A percentile compares a stretch with the other conserved stretches of the same genome.
These are phyloP conservation scores for Aspergillus kassunensis DNA, from an alignment of 495 filamentous ascomycete genomes.

Conservation along the genomic window DNA sequence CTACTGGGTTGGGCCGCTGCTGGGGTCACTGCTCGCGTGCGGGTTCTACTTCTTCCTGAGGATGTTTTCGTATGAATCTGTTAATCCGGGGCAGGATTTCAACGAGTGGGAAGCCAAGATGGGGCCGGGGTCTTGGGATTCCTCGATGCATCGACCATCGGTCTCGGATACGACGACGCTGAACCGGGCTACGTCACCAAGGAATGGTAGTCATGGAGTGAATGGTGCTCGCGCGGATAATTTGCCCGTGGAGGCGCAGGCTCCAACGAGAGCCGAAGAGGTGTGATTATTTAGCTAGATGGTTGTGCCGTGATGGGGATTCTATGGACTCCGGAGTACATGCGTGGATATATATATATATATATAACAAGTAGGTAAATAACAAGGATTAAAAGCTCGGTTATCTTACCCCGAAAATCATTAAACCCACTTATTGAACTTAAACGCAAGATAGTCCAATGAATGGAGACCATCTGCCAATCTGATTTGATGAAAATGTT, in stretches of 20 bases:
- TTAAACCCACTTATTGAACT: too few relatives aligned
- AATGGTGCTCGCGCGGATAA: neutral
- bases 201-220: neutral
- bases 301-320: too few relatives aligned
- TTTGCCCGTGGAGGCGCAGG: neutral
- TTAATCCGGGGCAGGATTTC: conserved; percentile 71
- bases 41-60: conserved; percentile 67
- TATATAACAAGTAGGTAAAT: neutral
- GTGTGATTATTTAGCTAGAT: too few relatives aligned
- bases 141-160: conserved; percentile 10
- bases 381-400: too few relatives aligned
- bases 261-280: neutral
- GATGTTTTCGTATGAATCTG: conserved; percentile 66
- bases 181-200: neutral
- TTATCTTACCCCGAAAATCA: too few relatives aligned
- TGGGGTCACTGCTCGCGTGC: conserved; percentile 63
- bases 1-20: conserved; percentile 62
- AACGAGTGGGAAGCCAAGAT: conserved; percentile 35
- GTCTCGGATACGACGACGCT: conserved; percentile 17
- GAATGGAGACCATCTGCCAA: too few relatives aligned
- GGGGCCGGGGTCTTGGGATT: conserved; percentile 17
- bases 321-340: too few relatives aligned
- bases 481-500: too few relatives aligned
- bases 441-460: too few relatives aligned
- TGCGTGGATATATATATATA: too few relatives aligned